phyloP scores from a whole-genome alignment of 176 grass and related monocot species.

The Tuctoria greenei region DNA sequence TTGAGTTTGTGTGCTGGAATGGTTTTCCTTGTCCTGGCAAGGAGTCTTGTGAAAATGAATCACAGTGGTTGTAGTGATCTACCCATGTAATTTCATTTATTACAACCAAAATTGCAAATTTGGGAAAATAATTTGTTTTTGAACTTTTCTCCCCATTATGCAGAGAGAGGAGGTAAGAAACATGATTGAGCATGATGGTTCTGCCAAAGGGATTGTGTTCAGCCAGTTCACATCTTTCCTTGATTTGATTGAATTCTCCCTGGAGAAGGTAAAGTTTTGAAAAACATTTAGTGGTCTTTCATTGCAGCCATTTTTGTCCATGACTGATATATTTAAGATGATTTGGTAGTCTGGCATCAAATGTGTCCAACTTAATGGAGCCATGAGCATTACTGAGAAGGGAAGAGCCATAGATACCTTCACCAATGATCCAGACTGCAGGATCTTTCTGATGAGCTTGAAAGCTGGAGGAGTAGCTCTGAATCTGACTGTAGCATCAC shows the following conservation, averaged over 20 bases:
- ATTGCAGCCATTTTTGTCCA: background rate
- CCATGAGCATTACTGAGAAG: conserved; percentile 76
- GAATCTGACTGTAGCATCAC: conserved; percentile 89
- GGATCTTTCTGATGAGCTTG: conserved; percentile 92
- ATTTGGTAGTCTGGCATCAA: conserved; percentile 78
- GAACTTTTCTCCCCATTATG: conserved; percentile 10
- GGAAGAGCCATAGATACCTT: conserved; percentile 86
- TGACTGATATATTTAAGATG: conserved; percentile 23
- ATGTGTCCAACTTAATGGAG: conserved; percentile 79
- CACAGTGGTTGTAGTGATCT: background rate
- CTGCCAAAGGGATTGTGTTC: conserved; percentile 94
- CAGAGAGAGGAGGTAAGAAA: conserved; percentile 87
- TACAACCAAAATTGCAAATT: background rate
- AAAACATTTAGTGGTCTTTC: background rate
- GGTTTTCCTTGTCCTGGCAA: background rate
- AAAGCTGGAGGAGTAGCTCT: conserved; percentile 96
- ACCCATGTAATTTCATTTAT: background rate
- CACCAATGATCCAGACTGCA: conserved; percentile 73
- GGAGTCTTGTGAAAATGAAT: background rate
- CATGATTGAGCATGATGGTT: conserved; percentile 92
- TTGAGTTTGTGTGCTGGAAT: background rate
- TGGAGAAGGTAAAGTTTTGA: conserved; percentile 51
- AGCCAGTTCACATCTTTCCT: conserved; percentile 95
- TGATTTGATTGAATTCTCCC: conserved; percentile 85
- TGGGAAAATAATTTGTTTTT: background rate